phyloP scores from a whole-genome alignment of 495 filamentous ascomycete species.

The Aspergillus panamensis region DNA sequence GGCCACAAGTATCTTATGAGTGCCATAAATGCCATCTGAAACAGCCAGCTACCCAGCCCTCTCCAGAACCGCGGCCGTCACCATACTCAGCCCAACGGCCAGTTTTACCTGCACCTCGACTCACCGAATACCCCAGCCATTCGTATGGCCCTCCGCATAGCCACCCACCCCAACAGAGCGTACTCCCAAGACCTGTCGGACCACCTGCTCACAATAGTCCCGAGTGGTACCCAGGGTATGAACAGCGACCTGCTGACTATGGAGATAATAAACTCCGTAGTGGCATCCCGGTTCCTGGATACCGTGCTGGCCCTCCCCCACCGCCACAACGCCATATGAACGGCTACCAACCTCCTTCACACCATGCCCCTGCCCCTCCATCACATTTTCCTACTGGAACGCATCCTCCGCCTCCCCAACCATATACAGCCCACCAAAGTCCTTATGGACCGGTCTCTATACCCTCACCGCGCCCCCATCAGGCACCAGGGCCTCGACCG shows the following conservation, averaged over 20 bases:
- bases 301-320: constrained; percentile 26
- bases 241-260: constrained; percentile 31
- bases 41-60: constrained; percentile 33
- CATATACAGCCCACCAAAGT: constrained; percentile 39
- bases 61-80: constrained; percentile 37
- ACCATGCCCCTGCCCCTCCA: constrained; percentile 30
- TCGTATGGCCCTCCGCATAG: constrained; percentile 30
- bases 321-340: constrained; percentile 29
- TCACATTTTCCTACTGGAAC: constrained; percentile 33
- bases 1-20: constrained; percentile 29
- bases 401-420: constrained; percentile 37
- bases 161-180: constrained; percentile 29
- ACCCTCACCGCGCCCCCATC: constrained; percentile 41
- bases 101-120: constrained; percentile 34
- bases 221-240: constrained; percentile 35
- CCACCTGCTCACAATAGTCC: constrained; percentile 29
- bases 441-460: constrained; percentile 40
- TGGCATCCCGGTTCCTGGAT: constrained; percentile 33
- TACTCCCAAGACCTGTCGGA: constrained; percentile 34
- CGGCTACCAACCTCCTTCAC: constrained; percentile 33
- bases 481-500: constrained; percentile 34
- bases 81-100: constrained; percentile 34
- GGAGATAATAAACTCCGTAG: constrained; percentile 31
- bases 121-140: constrained; percentile 29
- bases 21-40: constrained; percentile 55